Evolutionary conservation across 371 early-diverging fungal genomes (phyloP), one percentile per base, ranked within the genome.

Genomic region (Apophysomyces sp.): DNA sequence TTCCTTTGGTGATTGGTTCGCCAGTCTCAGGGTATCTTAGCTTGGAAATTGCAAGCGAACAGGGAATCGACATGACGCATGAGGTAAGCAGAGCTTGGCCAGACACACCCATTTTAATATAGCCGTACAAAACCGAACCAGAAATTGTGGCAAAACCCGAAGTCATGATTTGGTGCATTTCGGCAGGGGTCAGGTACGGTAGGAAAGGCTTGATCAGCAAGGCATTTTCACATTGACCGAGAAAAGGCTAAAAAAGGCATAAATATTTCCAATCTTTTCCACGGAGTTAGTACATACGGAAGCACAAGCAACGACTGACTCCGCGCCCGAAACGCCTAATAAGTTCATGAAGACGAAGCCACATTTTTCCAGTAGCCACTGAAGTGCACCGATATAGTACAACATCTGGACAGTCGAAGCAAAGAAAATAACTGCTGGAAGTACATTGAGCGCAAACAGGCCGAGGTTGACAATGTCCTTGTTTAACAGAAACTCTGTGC

Each of bases 1-100:
- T 73, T 6, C 89, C 87, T 56, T 79, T 86, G 29, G 95, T 89
- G 64, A 90, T 56, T 7, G 94, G 86, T 39, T 88, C 88, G 52
- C 91, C 94, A 16, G 78, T 85, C 72, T 96, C 96, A 1, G 96
- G 96, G 67, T 84, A 89, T n/a, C 69, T 64, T 13, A 69, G 56
- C 81, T 94, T 94, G 78, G 93, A 91, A 44, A 96, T 82, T 26
- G 92, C 88, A 32, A 96, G 71, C 4, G 93, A 89, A 70, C 93
- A 90, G 1, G 96, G 96, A 44, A 94, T 89, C 13, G 96, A 96
- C 95, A 95, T 95, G 82, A 95, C 82, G 71, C 94, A 95, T 3
- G 92, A 86, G 1, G 95, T 93, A 67, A 92, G 77, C 9, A 92
- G 66, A 30, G 87, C 82, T 37, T 85, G 76, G 24, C 89, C 80